Evolutionary conservation across 306 rosid species (phyloP).

Genomic region (Dryas octopetala): DNA sequence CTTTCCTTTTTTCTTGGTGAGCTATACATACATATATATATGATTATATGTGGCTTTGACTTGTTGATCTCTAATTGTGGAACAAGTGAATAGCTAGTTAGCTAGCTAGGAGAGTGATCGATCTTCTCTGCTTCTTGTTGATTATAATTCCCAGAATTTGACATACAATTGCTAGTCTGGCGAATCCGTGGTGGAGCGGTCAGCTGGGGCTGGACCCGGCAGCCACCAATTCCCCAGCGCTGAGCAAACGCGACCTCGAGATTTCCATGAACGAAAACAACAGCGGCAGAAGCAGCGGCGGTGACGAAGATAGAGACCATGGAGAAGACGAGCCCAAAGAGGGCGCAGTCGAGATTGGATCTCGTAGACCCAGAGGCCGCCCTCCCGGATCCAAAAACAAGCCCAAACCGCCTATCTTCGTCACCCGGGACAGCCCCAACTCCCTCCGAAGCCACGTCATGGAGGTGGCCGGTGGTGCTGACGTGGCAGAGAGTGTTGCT

Average conservation of each 20-base stretch:
- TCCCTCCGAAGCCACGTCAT: conserved; percentile 85
- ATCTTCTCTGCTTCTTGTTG: background rate
- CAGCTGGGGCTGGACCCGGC: conserved; percentile 80
- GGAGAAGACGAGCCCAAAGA: conserved; percentile 65
- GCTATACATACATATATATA: background rate
- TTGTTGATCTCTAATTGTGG: background rate
- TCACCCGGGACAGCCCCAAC: conserved; percentile 85
- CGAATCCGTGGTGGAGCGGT: conserved; percentile 95
- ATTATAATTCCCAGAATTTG: background rate
- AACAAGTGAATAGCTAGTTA: background rate
- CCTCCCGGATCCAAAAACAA: conserved; percentile 96
- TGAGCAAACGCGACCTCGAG: conserved; percentile 53
- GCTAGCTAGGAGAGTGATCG: too few relatives aligned
- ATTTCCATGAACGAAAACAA: conserved; percentile 51
- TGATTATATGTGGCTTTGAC: background rate
- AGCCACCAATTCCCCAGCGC: conserved; percentile 46
- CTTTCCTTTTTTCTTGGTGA: background rate
- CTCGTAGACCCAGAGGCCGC: conserved; percentile 79
- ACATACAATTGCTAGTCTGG: conserved; percentile 49
- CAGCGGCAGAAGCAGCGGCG: conserved; percentile 30
- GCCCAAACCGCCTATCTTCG: conserved; percentile 90
- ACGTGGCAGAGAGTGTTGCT: conserved; percentile 79
- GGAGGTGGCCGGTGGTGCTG: conserved; percentile 88
- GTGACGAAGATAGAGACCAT: conserved; percentile 47
- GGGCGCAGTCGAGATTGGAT: conserved; percentile 79